These are phyloP conservation scores for Sonneratia caseolaris DNA, from an alignment of 345 rosid genomes.

Conservation along the genomic window DNA sequence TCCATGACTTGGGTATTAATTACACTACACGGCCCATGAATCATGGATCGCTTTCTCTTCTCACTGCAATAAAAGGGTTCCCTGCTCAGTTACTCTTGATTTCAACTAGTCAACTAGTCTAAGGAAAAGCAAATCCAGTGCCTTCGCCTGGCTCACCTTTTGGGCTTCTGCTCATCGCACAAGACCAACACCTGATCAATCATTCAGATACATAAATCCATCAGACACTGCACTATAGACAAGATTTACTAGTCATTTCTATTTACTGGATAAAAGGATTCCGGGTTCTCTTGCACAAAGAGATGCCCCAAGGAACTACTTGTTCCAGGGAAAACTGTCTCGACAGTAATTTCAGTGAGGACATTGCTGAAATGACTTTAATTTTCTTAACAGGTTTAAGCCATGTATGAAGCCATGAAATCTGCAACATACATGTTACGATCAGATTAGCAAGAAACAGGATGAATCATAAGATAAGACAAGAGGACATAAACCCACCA, in stretches of 20 bases:
- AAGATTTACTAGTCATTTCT: background rate
- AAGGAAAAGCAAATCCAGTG: background rate
- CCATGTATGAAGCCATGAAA: no score
- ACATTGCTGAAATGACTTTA: no score
- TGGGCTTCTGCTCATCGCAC: background rate
- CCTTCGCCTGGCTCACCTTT: background rate
- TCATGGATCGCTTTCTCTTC: slow-evolving; percentile 4
- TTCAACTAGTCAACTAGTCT: background rate
- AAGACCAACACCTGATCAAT: background rate
- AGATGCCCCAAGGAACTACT: no score
- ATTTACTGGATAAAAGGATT: background rate
- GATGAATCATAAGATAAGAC: no score
- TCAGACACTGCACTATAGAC: background rate
- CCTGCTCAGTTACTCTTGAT: background rate
- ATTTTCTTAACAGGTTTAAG: no score
- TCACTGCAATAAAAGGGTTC: background rate
- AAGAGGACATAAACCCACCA: background rate
- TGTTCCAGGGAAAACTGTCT: no score
- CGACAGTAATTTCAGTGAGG: no score
- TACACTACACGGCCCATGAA: no score
- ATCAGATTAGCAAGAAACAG: background rate
- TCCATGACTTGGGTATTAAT: slow-evolving; percentile 4
- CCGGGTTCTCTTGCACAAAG: no score
- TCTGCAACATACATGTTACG: no score
- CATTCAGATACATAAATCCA: background rate